phyloP scores from a whole-genome alignment of 2,329 filamentous ascomycete species.

The Cladophialophora immunda region DNA sequence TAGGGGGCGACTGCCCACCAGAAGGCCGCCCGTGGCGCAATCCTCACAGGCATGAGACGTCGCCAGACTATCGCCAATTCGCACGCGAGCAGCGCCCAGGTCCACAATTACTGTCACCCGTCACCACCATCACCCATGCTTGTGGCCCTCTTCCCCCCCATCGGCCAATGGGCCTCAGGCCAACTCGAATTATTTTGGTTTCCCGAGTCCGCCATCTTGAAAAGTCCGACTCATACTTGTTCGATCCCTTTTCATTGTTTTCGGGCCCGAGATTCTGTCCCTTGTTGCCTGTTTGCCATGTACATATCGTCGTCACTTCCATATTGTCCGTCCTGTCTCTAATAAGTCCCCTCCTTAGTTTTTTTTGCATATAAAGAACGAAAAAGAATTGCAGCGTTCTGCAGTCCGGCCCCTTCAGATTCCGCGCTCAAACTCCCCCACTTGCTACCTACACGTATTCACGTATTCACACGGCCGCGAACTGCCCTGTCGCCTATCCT shows the following conservation, averaged over 20 bases:
- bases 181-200: not conserved
- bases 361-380: not conserved
- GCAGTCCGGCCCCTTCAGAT: not conserved
- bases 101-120: not conserved
- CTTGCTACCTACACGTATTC: not conserved
- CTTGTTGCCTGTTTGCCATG: slow-evolving; percentile 10
- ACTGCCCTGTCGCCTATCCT: not conserved
- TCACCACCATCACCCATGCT: not conserved
- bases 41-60: not conserved
- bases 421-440: not conserved
- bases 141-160: not conserved
- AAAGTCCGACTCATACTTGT: not conserved
- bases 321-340: slow-evolving; percentile 5
- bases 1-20: not conserved
- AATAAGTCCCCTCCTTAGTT: not conserved
- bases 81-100: not conserved
- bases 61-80: not conserved
- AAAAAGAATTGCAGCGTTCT: not conserved
- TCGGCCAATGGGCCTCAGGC: not conserved
- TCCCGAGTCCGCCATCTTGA: not conserved
- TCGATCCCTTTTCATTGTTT: slow-evolving; percentile 8
- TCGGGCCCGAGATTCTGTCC: slow-evolving; percentile 26
- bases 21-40: not conserved
- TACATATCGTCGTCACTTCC: slow-evolving; percentile 17
- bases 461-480: not conserved